Evolutionary conservation across 1,139 yeast genomes (phyloP), one percentile per base, ranked within the genome.

Genomic region (Blastobotrys persicus): DNA sequence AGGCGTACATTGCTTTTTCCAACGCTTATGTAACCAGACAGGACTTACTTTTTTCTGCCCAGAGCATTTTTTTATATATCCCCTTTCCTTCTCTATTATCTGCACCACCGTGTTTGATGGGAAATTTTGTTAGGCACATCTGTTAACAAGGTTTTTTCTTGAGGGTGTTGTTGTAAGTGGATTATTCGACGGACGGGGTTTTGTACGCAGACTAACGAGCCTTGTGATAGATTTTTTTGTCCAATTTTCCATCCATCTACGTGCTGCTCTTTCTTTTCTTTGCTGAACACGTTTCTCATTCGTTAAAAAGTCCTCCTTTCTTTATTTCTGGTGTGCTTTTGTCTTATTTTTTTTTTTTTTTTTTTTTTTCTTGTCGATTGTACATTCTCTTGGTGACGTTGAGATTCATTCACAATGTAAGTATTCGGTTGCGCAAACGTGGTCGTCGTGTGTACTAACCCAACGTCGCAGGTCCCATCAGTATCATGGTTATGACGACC

Each of bases 351-450:
- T 33, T 13, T n/a, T 35, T 31, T 42, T 45, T 32, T 16, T 31
- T 26, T 13, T 7, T 41, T 14, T 40, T 31, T 19, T 23, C 35
- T 31, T 42, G 41, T 37, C 49, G 7, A 33, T 23, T 39, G 18
- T 35, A 18, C 17, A n/a, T 33, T 16, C 26, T 2, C 18, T 17
- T 3, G 28, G 23, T 5, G 17, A 17, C 13, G 19, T 41, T 42
- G 33, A 42, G 44, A 23, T 34, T 46, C 33, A 26, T 46, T 33
- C 16, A 42, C 26, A 46, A 46, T 47, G 50, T 47, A 47, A 20
- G 50, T n/a, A n/a, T 40, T 35, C 11, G 16, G 4, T 16, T 4
- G 13, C 13, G 13, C 20, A 20, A 26, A 37, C 19, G 18, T 13
- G n/a, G 33, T n/a, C 12, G 14, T 16, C 32, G 17, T 7, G 19